Base-by-base conservation (phyloP, 352 stramenopile species). In the Globisporangium sylvaticum region DNA sequence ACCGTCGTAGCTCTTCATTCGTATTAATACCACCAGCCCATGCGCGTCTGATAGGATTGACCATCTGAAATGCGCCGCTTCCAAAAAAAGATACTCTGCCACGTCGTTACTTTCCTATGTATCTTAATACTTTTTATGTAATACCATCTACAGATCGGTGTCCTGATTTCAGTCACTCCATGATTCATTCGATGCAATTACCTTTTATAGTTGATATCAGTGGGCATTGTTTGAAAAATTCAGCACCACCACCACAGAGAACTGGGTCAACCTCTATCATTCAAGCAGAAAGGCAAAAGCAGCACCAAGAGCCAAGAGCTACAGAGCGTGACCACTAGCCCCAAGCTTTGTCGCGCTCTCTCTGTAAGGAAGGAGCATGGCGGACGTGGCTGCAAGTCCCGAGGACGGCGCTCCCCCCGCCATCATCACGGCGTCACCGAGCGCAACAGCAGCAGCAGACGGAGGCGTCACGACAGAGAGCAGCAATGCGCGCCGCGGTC, bases 361-460 rank as follows among this genome's bases (percentile, higher is more conserved):
- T 15, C 44, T 58, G 27, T 6, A 62, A 62, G 6, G 42, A 18
- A 32, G 39, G 20, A 64, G 42, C 25, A 68, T 68, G 64, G 64
- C 55, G 44, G 64, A 68, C 57, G 64, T 68, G 15, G 64, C 50
- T 32, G 31, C 64, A 32, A 68, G 42, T 12, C 34, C 55, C 24
- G 62, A 54, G 27, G 34, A 52, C 0, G 62, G n/a, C 1, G 29
- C 39, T 5, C 62, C 53, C 12, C 62, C 62, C 0, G 20, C 62
- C 8, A 62, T 67, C 64, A 34, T 64, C 48, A 83, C 77, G 55
- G 63, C 29, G 3, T 61, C 55, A 10, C 55, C 55, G 7, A 44
- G 9, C 54, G 20, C 76, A 75, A 37, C 69, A 78, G 57, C 69
- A 42, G 22, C 18, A 48, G 52, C 50, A 68, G 25, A 31, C 14